phyloP scores from a whole-genome alignment of 352 stramenopile species.

The Globisporangium irregulare region DNA sequence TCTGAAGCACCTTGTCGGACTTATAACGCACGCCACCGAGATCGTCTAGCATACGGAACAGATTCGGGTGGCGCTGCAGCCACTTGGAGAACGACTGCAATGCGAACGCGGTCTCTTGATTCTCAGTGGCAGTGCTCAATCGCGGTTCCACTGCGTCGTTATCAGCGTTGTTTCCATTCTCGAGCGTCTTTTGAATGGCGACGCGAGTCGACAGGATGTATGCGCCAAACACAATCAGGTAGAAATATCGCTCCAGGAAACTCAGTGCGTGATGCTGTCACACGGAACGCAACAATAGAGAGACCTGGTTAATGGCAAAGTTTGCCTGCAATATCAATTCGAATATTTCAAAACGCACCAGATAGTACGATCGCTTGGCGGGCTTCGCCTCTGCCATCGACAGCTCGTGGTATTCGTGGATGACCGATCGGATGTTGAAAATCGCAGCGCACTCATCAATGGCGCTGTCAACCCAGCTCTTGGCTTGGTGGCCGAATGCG shows the following conservation, averaged over 20 bases:
- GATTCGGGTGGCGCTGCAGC: conserved; percentile 64
- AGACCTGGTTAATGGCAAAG: not conserved
- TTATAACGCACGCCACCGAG: conserved; percentile 78
- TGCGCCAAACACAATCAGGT: conserved; percentile 83
- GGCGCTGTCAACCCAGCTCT: conserved; percentile 67
- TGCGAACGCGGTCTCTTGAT: conserved; percentile 19
- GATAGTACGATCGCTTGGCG: conserved; percentile 72
- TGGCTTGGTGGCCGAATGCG: conserved; percentile 47
- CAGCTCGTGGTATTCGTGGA: conserved; percentile 73
- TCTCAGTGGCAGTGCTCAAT: conserved; percentile 17
- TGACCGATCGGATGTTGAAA: conserved; percentile 80
- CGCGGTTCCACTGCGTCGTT: conserved; percentile 20
- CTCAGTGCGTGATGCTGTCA: conserved; percentile 76
- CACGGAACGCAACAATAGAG: not conserved
- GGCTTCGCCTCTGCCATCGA: conserved; percentile 77
- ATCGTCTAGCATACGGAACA: conserved; percentile 77
- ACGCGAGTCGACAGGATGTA: conserved; percentile 56
- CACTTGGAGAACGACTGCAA: conserved; percentile 76
- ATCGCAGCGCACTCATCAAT: conserved; percentile 71
- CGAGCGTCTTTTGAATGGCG: conserved; percentile 16
- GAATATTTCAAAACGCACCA: conserved; percentile 32
- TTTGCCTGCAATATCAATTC: not conserved
- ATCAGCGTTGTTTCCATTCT: conserved; percentile 8
- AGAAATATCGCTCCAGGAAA: conserved; percentile 87
- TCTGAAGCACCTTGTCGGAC: conserved; percentile 75